Base-by-base conservation (phyloP, 2,329 filamentous ascomycete genomes). In the Coleophoma crateriformis region DNA sequence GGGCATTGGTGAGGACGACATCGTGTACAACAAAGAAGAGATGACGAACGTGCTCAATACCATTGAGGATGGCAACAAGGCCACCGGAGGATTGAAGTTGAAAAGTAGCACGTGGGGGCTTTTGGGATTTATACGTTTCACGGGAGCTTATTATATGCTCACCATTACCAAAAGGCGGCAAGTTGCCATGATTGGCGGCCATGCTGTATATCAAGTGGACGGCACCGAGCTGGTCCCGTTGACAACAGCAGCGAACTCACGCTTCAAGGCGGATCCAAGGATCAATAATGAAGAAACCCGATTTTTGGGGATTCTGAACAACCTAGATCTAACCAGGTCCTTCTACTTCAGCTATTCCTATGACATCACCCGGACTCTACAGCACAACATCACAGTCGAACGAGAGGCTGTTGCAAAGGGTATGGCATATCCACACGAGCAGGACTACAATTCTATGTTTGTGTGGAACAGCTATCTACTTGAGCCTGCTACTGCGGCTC, bases 301-400 rank as follows among this genome's bases (percentile, higher is more conserved):
- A 27, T 97, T 95, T 62, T 76, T 97, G 33, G 79, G 82, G 22
- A 97, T 96, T 47, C 75, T 99, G 41, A 90, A 88, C 65, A 95
- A 95, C 58, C 76, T 99, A 33, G 94, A 99, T 66, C 72, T 99
- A 52, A 90, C 87, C 0, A 81, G 87, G 50, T 95, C 88, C 0
- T 99, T 99, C 67, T 99, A 99, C 69, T 99, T 96, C 72, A 96
- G 92, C 71, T 96, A 96, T 66, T 95, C 92, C 0, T 99, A 99
- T 70, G 90, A 99, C 64, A 87, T 97, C 58, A 99, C 94, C 1
- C 82, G 85, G 48, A 95, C 90, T 1, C 73, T 99, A 43, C 94
- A 99, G 66, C 84, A 92, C 62, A 99, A 99, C 61, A 90, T 99
- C 53, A 85, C 84, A 17, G 79, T 83, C 33, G 90, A 96, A 67